Evolutionary conservation across 2,329 filamentous ascomycete species (phyloP).

Genomic region (Aspergillus ochraceus): DNA sequence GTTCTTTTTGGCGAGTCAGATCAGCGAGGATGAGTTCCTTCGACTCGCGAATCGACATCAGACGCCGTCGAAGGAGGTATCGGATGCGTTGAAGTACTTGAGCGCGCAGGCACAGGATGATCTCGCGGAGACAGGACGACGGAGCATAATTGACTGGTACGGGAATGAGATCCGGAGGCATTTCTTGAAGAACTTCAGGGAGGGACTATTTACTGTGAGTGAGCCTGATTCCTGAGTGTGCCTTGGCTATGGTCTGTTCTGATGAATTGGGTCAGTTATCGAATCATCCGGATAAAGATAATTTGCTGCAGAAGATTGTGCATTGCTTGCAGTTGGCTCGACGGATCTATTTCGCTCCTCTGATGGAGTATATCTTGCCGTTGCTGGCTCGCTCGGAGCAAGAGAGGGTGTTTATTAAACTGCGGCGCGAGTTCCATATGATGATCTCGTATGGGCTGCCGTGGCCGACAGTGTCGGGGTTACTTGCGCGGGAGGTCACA

Average conservation of each 20-base stretch:
- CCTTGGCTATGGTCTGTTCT: constrained; percentile 1
- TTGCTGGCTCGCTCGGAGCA: constrained; percentile 26
- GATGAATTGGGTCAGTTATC: constrained; percentile 24
- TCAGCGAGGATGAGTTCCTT: constrained; percentile 29
- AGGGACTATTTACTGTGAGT: constrained; percentile 34
- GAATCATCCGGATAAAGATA: constrained; percentile 21
- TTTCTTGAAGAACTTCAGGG: constrained; percentile 41
- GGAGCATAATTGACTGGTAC: constrained; percentile 44
- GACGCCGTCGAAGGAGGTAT: constrained; percentile 29
- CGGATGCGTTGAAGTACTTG: constrained; percentile 37
- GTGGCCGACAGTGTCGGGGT: constrained; percentile 41
- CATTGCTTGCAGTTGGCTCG: constrained; percentile 37
- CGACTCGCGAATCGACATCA: constrained; percentile 31
- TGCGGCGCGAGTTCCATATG: constrained; percentile 47
- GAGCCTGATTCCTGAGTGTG: neutral
- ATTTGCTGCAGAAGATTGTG: constrained; percentile 32
- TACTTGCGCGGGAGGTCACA: constrained; percentile 47
- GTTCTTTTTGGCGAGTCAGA: constrained; percentile 25
- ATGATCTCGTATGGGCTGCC: constrained; percentile 50
- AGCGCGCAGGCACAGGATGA: constrained; percentile 13
- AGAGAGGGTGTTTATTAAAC: constrained; percentile 33
- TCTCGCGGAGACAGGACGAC: constrained; percentile 19
- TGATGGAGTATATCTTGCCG: constrained; percentile 36
- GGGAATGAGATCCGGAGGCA: constrained; percentile 44
- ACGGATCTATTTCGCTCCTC: constrained; percentile 38